phyloP scores from a whole-genome alignment of 495 filamentous ascomycete species.

The Penicillium crystallinum region DNA sequence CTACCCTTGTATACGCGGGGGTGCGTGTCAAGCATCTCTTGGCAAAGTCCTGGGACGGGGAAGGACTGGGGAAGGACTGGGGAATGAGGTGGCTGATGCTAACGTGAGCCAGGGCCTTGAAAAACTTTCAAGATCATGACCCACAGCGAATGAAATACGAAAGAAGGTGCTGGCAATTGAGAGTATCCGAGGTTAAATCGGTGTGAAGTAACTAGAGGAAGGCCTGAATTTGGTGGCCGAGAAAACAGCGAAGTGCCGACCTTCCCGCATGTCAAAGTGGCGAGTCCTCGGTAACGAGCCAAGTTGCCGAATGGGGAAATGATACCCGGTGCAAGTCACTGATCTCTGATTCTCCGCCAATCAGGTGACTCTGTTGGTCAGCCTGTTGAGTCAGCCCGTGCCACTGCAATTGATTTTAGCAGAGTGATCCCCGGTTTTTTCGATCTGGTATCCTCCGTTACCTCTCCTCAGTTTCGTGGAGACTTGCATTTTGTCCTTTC shows the following conservation, averaged over 20 bases:
- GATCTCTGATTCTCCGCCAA: neutral
- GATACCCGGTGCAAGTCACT: neutral
- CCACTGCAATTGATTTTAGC: conserved; percentile 9
- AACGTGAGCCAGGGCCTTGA: too few relatives aligned
- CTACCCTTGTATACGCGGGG: too few relatives aligned
- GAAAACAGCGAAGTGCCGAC: neutral
- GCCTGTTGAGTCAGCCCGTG: conserved; percentile 10
- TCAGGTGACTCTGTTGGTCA: conserved; percentile 1
- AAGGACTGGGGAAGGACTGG: too few relatives aligned
- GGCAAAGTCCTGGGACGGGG: too few relatives aligned
- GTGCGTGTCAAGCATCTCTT: too few relatives aligned
- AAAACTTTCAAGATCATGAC: too few relatives aligned
- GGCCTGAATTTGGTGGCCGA: neutral
- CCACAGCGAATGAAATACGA: too few relatives aligned
- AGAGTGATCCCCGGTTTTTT: neutral
- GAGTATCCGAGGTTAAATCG: too few relatives aligned
- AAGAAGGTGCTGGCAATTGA: too few relatives aligned
- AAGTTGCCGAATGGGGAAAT: neutral
- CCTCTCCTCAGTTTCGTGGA: neutral
- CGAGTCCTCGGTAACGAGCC: neutral
- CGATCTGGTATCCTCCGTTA: neutral
- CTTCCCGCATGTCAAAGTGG: neutral
- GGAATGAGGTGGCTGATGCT: too few relatives aligned
- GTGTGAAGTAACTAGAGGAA: too few relatives aligned
- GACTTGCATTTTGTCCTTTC: neutral